Base-by-base conservation (phyloP, 139 green algal genomes). In the Zygnema cylindricum region DNA sequence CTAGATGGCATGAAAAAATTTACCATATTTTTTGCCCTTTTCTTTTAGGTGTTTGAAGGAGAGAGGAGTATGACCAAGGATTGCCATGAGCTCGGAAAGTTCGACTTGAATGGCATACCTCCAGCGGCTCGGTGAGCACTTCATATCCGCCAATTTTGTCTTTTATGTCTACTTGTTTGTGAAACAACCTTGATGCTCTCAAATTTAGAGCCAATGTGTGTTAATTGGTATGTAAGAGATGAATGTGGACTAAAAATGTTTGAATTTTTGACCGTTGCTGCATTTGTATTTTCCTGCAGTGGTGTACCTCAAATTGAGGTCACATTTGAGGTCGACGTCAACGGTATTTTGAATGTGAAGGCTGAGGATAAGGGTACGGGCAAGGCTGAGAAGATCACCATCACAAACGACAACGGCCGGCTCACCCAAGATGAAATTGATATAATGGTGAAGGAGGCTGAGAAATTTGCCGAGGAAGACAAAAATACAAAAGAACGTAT, bases 351-450 rank as follows among this genome's bases (percentile, higher is more conserved):
- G 30, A 95, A 93, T 55, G 93, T 95, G 21, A 88, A 81, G 71
- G 93, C 93, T 30, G 90, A 94, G 57, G 92, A 95, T 85, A 94
- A 95, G 84, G 93, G 93, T 85, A 96, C 94, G 21, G 94, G 94
- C 86, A 95, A 95, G 92, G 93, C 93, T 85, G 93, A 96, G 90
- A 95, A 96, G 93, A 97, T 97, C 88, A 96, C 94, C 32, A 97
- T 97, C 89, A 96, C 92, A 32, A 95, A 95, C 54, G 93, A 95
- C 54, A 95, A 95, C 78, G 93, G 93, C 0, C 42, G 93, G 25
- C 77, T 95, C 22, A 92, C 81, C 32, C 91, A 94, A 81, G 93
- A 95, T 43, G 93, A 95, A 39, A 95, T 95, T 55, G 93, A 95
- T 78, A 82, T 92, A 40, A 95, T 95, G 93, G 92, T 95, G 35